Evolutionary conservation across 306 rosid species (phyloP).

Genomic region (Vigna hirtella): DNA sequence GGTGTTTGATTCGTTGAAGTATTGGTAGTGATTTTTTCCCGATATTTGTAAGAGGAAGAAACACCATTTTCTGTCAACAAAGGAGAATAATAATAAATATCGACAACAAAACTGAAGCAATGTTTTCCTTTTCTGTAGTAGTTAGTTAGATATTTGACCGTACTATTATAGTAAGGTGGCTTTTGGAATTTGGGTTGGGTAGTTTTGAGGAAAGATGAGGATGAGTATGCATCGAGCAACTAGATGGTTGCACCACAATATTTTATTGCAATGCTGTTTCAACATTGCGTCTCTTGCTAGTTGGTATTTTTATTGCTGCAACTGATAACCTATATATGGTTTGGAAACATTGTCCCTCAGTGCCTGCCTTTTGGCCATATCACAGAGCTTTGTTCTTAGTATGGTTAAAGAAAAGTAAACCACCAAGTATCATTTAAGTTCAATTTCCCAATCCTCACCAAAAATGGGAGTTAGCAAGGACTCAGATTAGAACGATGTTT

Average conservation of each 20-base stretch:
- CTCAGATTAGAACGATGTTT: neutral
- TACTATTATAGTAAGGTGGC: neutral
- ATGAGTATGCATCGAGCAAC: slow-evolving; percentile 10
- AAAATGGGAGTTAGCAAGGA: slow-evolving; percentile 17
- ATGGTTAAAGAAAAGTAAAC: slow-evolving; percentile 14
- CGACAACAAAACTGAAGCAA: slow-evolving; percentile 5
- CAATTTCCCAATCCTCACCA: slow-evolving; percentile 3
- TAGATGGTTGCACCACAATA: slow-evolving; percentile 22
- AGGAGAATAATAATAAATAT: neutral
- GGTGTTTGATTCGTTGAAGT: slow-evolving; percentile 39
- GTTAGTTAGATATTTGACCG: neutral
- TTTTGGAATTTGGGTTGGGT: slow-evolving; percentile 36
- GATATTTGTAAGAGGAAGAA: slow-evolving; percentile 8
- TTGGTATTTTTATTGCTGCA: neutral
- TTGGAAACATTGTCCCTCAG: neutral
- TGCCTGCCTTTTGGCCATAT: neutral
- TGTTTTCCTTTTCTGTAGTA: neutral
- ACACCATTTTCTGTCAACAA: neutral
- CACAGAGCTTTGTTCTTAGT: neutral
- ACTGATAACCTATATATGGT: slow-evolving; percentile 21
- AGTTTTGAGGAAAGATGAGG: slow-evolving; percentile 25
- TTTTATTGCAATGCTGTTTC: neutral
- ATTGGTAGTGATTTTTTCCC: neutral
- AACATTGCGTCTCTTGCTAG: slow-evolving; percentile 12
- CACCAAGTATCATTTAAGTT: slow-evolving; percentile 3